These are phyloP conservation scores for Prinsepia uniflora DNA, from an alignment of 306 rosid genomes.

Conservation along the genomic window DNA sequence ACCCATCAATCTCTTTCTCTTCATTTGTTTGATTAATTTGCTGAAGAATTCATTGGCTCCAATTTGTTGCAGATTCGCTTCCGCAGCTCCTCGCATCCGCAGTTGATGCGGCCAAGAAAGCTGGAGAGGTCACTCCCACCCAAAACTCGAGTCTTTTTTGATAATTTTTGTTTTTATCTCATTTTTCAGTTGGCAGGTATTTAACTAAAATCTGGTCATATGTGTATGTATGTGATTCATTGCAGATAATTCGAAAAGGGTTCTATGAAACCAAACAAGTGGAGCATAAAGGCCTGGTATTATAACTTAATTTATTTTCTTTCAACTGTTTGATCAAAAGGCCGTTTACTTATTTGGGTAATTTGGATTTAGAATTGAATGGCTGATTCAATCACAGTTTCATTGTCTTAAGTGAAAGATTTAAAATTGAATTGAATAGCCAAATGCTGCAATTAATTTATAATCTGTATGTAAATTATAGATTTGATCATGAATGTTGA, in stretches of 20 bases:
- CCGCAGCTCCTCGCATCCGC: slow-evolving; percentile 66
- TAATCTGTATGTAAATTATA: not conserved
- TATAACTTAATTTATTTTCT: not conserved
- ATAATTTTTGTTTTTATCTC: not conserved
- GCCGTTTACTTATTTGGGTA: not conserved
- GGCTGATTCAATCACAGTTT: not conserved
- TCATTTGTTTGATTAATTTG: not conserved
- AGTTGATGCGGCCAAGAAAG: slow-evolving; percentile 72
- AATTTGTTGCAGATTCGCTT: slow-evolving; percentile 43
- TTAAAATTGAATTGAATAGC: not conserved
- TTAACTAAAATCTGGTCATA: not conserved
- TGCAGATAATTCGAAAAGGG: slow-evolving; percentile 65
- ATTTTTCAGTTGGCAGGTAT: not conserved
- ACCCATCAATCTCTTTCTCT: not conserved
- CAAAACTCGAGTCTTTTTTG: not conserved
- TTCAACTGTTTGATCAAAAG: not conserved
- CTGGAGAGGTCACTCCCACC: slow-evolving; percentile 59
- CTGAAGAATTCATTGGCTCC: not conserved
- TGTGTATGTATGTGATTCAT: slow-evolving; percentile 12
- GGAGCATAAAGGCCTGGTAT: slow-evolving; percentile 84
- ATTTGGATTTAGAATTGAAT: not conserved
- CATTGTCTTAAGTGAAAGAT: not conserved
- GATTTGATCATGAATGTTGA: not conserved
- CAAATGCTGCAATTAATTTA: slow-evolving; percentile 12
- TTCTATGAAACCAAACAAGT: slow-evolving; percentile 73